Conservation (phyloP, 768 basidiomycete genomes). For the Suillus discolor region DNA sequence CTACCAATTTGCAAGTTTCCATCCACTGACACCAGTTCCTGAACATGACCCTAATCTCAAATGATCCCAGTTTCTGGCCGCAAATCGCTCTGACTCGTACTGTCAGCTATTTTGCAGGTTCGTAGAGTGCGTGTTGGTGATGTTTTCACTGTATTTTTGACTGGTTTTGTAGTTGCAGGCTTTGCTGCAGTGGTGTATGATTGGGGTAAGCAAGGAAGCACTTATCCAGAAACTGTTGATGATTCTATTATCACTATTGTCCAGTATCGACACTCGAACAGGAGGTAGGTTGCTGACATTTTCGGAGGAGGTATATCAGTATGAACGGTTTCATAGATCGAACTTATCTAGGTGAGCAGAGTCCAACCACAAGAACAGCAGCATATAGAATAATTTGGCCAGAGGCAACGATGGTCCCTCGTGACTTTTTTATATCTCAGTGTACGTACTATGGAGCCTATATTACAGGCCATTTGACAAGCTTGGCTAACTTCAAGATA, state of each 20-base stretch:
- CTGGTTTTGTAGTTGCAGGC: not conserved
- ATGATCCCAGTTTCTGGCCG: not conserved
- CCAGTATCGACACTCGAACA: not conserved
- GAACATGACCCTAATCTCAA: not conserved
- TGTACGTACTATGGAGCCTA: not conserved
- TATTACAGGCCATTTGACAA: not conserved
- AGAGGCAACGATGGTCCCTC: not conserved
- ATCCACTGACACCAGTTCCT: not conserved
- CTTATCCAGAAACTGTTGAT: not conserved
- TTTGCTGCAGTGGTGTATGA: not conserved
- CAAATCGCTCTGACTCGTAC: not conserved
- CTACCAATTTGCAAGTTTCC: not conserved
- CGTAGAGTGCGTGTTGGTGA: not conserved
- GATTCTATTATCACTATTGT: not conserved
- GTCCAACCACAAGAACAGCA: not conserved
- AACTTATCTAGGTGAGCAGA: not conserved
- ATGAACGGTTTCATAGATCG: not conserved
- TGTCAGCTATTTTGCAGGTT: not conserved
- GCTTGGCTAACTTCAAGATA: not conserved
- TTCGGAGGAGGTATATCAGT: not conserved
- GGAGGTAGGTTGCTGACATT: not conserved
- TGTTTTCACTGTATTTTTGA: not conserved
- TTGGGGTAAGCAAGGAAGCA: not conserved
- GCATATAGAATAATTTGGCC: not conserved
- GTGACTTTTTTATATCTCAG: not conserved